Percentiles rank a stretch among this genome's conserved stretches.
phyloP scores from a whole-genome alignment of 345 rosid species.

The Moricandia moricandioides region DNA sequence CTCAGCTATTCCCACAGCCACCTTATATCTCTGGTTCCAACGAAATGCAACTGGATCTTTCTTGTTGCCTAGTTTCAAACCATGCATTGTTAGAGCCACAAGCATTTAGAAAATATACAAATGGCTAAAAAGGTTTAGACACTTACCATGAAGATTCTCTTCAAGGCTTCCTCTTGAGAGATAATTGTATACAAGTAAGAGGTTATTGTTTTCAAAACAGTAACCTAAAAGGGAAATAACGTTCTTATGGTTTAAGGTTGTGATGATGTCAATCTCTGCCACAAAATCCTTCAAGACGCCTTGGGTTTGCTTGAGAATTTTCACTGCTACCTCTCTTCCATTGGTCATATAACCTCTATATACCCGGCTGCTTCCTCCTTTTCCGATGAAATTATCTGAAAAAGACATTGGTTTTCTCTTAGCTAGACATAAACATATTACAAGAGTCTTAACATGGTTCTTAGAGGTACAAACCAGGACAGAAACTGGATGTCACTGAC shows the following conservation, averaged over 20 bases:
- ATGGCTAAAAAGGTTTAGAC: background rate
- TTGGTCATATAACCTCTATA: conserved; percentile 73
- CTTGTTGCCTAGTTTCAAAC: conserved; percentile 48
- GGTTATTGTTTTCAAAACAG: conserved; percentile 62
- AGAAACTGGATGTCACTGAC: conserved; percentile 61
- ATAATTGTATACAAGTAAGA: conserved; percentile 75
- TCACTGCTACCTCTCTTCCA: conserved; percentile 90
- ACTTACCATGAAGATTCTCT: conserved; percentile 87
- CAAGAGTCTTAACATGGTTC: background rate
- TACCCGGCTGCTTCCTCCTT: conserved; percentile 89
- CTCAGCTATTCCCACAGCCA: conserved; percentile 85
- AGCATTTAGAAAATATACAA: background rate
- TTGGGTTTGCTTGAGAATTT: conserved; percentile 71
- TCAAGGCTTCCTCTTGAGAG: conserved; percentile 93
- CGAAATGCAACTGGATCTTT: conserved; percentile 55
- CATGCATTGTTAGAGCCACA: background rate
- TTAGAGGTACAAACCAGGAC: conserved; percentile 49
- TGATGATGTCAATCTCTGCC: conserved; percentile 77
- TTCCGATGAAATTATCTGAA: conserved; percentile 80
- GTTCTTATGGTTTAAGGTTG: conserved; percentile 72
- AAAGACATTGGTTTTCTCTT: conserved; percentile 1
- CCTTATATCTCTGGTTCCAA: conserved; percentile 82
- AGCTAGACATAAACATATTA: conserved; percentile 3
- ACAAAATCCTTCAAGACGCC: conserved; percentile 66
- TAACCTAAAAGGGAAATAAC: conserved; percentile 82